Evolutionary conservation across 2,329 filamentous ascomycete species (phyloP).

Genomic region (Juglanconis juglandina): DNA sequence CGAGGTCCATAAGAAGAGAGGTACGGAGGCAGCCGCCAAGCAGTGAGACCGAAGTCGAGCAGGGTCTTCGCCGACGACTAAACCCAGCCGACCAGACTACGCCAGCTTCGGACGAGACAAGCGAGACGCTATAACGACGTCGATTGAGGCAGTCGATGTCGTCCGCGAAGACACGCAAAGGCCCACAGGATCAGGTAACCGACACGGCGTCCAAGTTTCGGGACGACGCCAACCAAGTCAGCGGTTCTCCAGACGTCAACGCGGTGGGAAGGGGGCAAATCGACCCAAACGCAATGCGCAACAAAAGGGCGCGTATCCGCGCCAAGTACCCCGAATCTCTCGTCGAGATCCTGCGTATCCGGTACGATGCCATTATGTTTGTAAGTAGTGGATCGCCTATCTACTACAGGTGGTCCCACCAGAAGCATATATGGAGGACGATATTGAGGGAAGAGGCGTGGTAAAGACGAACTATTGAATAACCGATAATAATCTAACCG

Average conservation of each 20-base stretch:
- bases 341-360: constrained; percentile 25
- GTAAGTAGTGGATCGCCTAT: constrained; percentile 27
- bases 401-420: constrained; percentile 22
- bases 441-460: not conserved
- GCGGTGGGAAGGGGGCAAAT: constrained; percentile 20
- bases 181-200: constrained; percentile 15
- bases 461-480: not conserved
- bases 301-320: constrained; percentile 28
- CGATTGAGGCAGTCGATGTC: not conserved
- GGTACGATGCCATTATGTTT: constrained; percentile 32
- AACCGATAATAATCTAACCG: no score
- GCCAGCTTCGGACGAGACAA: not conserved
- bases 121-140: not conserved
- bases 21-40: not conserved
- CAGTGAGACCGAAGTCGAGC: constrained; percentile 11
- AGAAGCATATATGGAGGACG: constrained; percentile 9
- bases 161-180: not conserved
- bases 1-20: constrained; percentile 9
- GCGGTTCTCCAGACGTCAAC: constrained; percentile 20
- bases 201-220: constrained; percentile 20
- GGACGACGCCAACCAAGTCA: constrained; percentile 24
- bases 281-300: constrained; percentile 24
- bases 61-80: constrained; percentile 3
- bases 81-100: not conserved
- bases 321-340: constrained; percentile 27